A percentile compares a stretch with the other conserved stretches of the same genome.
Evolutionary conservation across 345 rosid species (phyloP).

Genomic region (Rhodamnia argentea): DNA sequence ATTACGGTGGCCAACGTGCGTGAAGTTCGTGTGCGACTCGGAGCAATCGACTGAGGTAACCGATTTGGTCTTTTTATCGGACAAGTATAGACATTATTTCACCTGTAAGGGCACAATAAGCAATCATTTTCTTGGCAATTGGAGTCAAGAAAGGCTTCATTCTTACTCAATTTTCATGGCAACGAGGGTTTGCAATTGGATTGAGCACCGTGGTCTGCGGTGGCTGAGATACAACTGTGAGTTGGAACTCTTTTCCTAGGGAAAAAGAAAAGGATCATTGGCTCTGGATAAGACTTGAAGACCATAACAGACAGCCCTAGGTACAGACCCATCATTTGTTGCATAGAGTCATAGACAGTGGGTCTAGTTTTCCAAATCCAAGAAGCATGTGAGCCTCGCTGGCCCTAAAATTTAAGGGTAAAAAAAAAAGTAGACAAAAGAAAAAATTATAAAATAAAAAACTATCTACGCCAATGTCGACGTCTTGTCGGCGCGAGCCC

Average conservation of each 20-base stretch:
- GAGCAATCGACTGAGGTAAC: fast-evolving
- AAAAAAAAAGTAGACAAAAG: too few species aligned
- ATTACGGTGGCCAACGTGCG: neutral
- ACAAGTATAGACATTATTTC: neutral
- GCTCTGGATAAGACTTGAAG: neutral
- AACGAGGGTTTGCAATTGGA: neutral
- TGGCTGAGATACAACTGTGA: neutral
- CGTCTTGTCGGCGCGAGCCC: too few species aligned
- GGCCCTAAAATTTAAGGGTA: too few species aligned
- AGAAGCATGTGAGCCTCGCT: neutral
- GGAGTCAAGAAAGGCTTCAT: neutral
- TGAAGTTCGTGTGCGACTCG: neutral
- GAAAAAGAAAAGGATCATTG: neutral
- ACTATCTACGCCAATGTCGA: too few species aligned
- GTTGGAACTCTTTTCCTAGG: neutral
- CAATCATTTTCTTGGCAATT: neutral
- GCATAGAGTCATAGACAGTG: neutral
- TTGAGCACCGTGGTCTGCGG: neutral
- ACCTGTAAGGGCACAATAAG: neutral
- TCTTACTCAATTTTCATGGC: neutral
- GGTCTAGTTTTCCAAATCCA: neutral
- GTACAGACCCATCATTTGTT: neutral
- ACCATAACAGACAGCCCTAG: neutral
- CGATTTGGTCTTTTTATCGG: neutral
- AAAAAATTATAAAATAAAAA: too few species aligned